Evolutionary conservation across 78 protist genomes (phyloP).

Genomic region (Cavenderia fasciculata): DNA sequence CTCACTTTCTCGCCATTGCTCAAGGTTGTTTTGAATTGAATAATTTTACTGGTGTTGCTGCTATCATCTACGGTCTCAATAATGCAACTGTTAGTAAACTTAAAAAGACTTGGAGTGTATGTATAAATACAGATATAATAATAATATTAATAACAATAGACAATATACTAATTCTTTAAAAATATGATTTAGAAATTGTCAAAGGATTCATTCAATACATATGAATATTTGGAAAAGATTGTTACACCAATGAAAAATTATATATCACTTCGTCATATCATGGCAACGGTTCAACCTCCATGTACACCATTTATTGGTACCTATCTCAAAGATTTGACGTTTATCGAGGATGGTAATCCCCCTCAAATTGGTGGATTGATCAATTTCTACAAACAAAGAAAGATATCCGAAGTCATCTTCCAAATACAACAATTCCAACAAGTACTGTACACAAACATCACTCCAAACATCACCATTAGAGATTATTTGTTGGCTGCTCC

Average conservation of each 20-base stretch:
- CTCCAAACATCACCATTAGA: constrained; percentile 7
- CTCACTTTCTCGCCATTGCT: constrained; percentile 26
- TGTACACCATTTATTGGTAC: constrained; percentile 74
- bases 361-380: constrained; percentile 51
- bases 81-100: neutral
- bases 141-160: neutral
- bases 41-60: constrained; percentile 32
- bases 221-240: constrained; percentile 59
- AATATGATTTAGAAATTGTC: constrained; percentile 21
- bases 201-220: constrained; percentile 30
- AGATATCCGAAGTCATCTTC: constrained; percentile 59
- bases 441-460: constrained; percentile 12
- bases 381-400: constrained; percentile 73
- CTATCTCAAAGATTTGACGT: constrained; percentile 59
- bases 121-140: neutral
- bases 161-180: neutral
- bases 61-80: constrained; percentile 74
- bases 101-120: constrained; percentile 67
- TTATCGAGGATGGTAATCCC: constrained; percentile 78
- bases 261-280: constrained; percentile 37
- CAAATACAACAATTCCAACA: constrained; percentile 69
- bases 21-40: constrained; percentile 50
- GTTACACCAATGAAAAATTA: constrained; percentile 71
- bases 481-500: neutral
- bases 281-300: constrained; percentile 71